Conservation (phyloP, 768 basidiomycete genomes). For the Sarcodon sp. region DNA sequence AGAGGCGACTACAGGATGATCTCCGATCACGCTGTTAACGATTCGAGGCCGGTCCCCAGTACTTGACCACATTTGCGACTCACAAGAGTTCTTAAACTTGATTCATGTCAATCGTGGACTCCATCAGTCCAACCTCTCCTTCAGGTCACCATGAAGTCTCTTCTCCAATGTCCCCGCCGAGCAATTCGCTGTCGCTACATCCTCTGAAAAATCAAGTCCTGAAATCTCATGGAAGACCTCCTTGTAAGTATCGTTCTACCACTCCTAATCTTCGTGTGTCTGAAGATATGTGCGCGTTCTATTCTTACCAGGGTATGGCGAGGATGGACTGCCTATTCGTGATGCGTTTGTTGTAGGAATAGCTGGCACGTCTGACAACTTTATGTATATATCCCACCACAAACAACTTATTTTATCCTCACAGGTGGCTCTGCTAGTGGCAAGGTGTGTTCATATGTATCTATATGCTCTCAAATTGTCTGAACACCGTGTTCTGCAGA, state of each 20-base stretch:
- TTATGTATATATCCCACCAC: neutral
- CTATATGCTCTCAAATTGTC: neutral
- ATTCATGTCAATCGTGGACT: no score
- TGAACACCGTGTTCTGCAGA: conserved; percentile 28
- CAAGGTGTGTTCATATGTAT: conserved; percentile 38
- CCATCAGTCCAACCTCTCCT: no score
- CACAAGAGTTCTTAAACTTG: no score
- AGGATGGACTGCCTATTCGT: conserved; percentile 53
- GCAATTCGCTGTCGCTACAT: conserved; percentile 8
- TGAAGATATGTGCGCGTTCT: conserved; percentile 3
- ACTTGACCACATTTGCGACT: no score
- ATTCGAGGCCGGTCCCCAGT: no score
- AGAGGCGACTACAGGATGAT: no score
- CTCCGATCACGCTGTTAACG: no score
- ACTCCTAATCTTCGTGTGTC: conserved; percentile 16
- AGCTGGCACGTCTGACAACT: conserved; percentile 42
- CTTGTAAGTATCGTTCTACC: conserved; percentile 31
- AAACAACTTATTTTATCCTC: neutral
- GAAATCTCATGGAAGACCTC: conserved; percentile 75
- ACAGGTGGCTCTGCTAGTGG: conserved; percentile 79
- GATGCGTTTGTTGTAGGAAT: conserved; percentile 81
- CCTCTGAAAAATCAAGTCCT: conserved; percentile 63
- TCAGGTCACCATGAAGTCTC: no score
- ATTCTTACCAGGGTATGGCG: conserved; percentile 48
- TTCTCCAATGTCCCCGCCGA: no score